Evolutionary conservation across 2,329 filamentous ascomycete genomes (phyloP).

Genomic region (Didymosphaeria variabile): DNA sequence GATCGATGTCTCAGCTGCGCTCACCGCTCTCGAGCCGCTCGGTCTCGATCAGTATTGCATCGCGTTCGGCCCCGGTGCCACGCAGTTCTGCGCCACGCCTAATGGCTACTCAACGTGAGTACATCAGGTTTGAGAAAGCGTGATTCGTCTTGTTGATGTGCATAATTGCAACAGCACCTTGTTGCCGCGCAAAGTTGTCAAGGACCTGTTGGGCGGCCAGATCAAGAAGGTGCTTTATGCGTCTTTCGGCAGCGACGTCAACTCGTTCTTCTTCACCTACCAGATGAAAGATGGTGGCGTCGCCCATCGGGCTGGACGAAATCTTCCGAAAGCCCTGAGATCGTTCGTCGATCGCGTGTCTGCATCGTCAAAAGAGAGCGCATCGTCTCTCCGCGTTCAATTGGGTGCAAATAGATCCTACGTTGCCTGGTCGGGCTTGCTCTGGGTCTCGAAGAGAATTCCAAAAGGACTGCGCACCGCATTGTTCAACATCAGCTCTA

Average conservation of each 20-base stretch:
- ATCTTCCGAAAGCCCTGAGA: constrained; percentile 19
- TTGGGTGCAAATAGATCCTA: constrained; percentile 35
- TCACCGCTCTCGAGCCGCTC: constrained; percentile 18
- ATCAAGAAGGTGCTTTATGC: constrained; percentile 35
- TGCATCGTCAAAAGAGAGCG: not conserved
- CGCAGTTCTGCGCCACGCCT: constrained; percentile 37
- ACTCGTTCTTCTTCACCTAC: constrained; percentile 41
- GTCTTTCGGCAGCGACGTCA: constrained; percentile 32
- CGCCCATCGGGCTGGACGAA: constrained; percentile 21
- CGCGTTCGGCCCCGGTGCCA: constrained; percentile 32
- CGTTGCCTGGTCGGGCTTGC: constrained; percentile 30
- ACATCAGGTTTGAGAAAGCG: not conserved
- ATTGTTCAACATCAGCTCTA: constrained; percentile 17
- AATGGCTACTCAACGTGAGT: constrained; percentile 40
- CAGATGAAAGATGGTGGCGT: constrained; percentile 24
- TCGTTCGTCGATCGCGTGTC: constrained; percentile 20
- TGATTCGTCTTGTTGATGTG: not conserved
- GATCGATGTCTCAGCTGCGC: constrained; percentile 16
- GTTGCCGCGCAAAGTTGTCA: constrained; percentile 28
- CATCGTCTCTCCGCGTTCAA: constrained; percentile 31
- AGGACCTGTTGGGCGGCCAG: constrained; percentile 11
- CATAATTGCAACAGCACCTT: constrained; percentile 22
- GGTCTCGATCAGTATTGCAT: constrained; percentile 36
- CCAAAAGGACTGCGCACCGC: constrained; percentile 13
- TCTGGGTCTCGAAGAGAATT: constrained; percentile 30